These are phyloP conservation scores for Platanthera guangdongensis DNA, from an alignment of 106 monocot genomes.

Conservation along the genomic window DNA sequence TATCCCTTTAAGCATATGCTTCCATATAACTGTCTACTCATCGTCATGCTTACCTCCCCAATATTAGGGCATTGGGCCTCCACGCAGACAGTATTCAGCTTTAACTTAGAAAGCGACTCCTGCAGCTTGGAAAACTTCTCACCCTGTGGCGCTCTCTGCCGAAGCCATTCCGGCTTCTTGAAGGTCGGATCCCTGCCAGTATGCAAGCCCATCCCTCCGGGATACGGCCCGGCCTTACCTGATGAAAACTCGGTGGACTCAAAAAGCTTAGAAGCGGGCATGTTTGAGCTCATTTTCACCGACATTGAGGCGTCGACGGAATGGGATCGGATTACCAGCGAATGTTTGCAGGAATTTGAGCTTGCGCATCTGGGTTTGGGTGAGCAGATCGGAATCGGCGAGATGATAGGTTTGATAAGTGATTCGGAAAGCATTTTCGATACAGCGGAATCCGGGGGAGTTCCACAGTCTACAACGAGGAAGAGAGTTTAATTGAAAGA, in stretches of 20 bases:
- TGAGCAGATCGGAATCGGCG: constrained; percentile 17
- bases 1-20: no score
- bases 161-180: constrained; percentile 56
- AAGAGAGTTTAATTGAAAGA: neutral
- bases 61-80: constrained; percentile 99
- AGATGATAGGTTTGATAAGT: constrained; percentile 11
- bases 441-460: neutral
- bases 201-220: constrained; percentile 56
- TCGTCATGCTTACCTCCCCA: constrained; percentile 52
- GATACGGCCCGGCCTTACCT: constrained; percentile 26
- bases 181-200: constrained; percentile 49
- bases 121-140: constrained; percentile 63
- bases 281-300: neutral
- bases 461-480: neutral
- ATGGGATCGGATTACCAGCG: constrained; percentile 15
- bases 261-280: constrained; percentile 21
- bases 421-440: constrained; percentile 25
- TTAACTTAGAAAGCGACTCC: constrained; percentile 64
- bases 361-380: neutral
- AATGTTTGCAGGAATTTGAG: neutral
- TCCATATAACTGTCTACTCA: neutral
- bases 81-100: constrained; percentile 91
- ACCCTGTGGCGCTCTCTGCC: constrained; percentile 89
- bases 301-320: constrained; percentile 14
- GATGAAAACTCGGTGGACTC: constrained; percentile 12